Percentiles rank a stretch among this genome's conserved stretches.
Conservation (phyloP, 768 basidiomycete species). For the Candolleomyces aberdarensis region DNA sequence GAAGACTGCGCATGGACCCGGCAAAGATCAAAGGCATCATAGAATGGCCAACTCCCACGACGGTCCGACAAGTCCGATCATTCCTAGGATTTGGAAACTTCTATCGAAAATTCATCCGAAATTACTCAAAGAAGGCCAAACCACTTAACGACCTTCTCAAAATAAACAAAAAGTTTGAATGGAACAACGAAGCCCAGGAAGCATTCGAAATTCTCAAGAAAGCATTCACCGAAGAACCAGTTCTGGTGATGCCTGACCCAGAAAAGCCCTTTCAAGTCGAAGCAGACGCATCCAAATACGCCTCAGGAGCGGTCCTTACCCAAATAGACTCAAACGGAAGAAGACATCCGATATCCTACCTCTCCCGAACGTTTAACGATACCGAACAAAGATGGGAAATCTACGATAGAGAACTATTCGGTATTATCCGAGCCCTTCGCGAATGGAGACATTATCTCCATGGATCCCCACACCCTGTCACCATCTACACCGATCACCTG, state of each 20-base stretch:
- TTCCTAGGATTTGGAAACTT: slow-evolving; percentile 47
- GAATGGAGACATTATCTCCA: neutral
- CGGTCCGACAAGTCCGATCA: slow-evolving; percentile 29
- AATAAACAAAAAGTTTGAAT: no score
- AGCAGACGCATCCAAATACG: slow-evolving; percentile 1
- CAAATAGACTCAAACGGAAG: slow-evolving; percentile 4
- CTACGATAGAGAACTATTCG: neutral
- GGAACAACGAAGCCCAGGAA: slow-evolving; percentile 6
- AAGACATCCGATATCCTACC: neutral
- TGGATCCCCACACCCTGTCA: neutral
- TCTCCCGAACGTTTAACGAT: neutral
- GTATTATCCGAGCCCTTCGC: neutral
- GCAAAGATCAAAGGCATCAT: slow-evolving; percentile 34
- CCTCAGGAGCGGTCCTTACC: slow-evolving; percentile 12
- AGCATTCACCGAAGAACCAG: neutral
- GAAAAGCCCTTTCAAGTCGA: slow-evolving; percentile 2
- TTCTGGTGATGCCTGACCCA: neutral
- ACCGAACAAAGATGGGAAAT: neutral
- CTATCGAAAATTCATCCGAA: slow-evolving; percentile 39
- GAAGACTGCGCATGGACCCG: slow-evolving; percentile 31
- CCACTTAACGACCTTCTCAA: no score
- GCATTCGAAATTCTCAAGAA: slow-evolving; percentile 30
- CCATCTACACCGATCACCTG: neutral
- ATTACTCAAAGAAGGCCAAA: slow-evolving; percentile 28
- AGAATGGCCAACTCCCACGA: slow-evolving; percentile 34